Conservation (phyloP, 768 basidiomycete genomes). For the Boletus rex-veris region DNA sequence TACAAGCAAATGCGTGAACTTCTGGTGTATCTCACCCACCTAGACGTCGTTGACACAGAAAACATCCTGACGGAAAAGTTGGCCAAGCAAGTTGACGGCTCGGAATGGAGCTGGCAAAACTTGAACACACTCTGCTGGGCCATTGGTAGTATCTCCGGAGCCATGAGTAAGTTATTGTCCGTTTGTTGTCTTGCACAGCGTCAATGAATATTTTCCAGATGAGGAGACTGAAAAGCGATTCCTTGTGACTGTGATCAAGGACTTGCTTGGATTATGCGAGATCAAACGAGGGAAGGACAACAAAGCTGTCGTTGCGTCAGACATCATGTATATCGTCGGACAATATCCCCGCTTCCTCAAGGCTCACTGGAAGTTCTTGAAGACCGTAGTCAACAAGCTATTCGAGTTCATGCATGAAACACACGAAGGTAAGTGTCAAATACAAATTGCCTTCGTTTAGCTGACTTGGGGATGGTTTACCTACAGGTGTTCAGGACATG, state of each 20-base stretch:
- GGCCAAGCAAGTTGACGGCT: slow-evolving; percentile 93
- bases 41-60: slow-evolving; percentile 96
- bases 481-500: slow-evolving; percentile 96
- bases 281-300: slow-evolving; percentile 99
- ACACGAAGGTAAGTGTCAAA: slow-evolving; percentile 68
- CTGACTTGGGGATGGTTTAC: slow-evolving; percentile 1
- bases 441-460: neutral
- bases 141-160: slow-evolving; percentile 97
- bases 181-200: neutral
- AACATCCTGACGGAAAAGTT: slow-evolving; percentile 97
- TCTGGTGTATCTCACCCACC: slow-evolving; percentile 94
- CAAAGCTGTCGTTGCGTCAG: slow-evolving; percentile 96
- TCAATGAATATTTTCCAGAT: slow-evolving; percentile 44
- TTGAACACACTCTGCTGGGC: slow-evolving; percentile 99
- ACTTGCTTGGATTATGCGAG: slow-evolving; percentile 93
- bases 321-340: slow-evolving; percentile 98
- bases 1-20: slow-evolving; percentile 99
- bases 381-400: slow-evolving; percentile 98
- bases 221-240: slow-evolving; percentile 99
- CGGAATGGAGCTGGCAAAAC: slow-evolving; percentile 99
- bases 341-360: slow-evolving; percentile 99
- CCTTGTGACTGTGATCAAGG: slow-evolving; percentile 98
- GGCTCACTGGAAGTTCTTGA: slow-evolving; percentile 99
- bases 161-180: slow-evolving; percentile 77
- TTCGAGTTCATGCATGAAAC: slow-evolving; percentile 99